Percentiles rank a stretch among this genome's conserved stretches.
Conservation (phyloP, 345 rosid genomes). For the Firmiana major region DNA sequence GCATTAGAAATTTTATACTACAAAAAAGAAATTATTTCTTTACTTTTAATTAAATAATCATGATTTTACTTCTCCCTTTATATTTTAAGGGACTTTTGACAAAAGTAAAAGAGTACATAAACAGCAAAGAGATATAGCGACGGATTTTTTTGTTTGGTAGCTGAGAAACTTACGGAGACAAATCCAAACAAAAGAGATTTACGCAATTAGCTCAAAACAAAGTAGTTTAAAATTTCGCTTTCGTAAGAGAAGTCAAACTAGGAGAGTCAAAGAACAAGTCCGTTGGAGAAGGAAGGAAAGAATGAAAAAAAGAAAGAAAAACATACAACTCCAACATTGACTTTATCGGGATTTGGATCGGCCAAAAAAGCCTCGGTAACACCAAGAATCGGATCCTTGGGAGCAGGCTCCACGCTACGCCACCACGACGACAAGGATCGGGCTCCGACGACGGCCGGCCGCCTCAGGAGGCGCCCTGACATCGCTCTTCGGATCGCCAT, state of each 20-base stretch:
- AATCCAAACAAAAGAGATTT: neutral
- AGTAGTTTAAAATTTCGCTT: neutral
- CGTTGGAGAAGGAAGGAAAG: neutral
- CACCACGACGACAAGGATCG: conserved; percentile 87
- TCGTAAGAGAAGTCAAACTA: neutral
- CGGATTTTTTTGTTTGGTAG: neutral
- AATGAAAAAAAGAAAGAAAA: neutral
- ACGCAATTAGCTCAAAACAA: neutral
- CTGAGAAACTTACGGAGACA: neutral
- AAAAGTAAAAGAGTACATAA: neutral
- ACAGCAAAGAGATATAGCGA: neutral
- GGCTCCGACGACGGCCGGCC: conserved; percentile 33
- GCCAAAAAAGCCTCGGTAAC: conserved; percentile 96
- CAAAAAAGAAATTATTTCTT: neutral
- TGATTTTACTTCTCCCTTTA: no score
- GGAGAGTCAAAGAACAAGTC: neutral
- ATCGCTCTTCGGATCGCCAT: conserved; percentile 34
- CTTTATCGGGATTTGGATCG: conserved; percentile 74
- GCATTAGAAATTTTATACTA: neutral
- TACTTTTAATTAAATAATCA: neutral
- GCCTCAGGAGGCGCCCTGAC: neutral
- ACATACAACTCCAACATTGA: conserved; percentile 94
- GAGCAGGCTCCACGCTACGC: conserved; percentile 81
- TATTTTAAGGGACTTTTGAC: no score
- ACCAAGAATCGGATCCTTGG: conserved; percentile 94